Base-by-base conservation (phyloP, 73 alveolate genomes). In the Symbiodinium pilosum region DNA sequence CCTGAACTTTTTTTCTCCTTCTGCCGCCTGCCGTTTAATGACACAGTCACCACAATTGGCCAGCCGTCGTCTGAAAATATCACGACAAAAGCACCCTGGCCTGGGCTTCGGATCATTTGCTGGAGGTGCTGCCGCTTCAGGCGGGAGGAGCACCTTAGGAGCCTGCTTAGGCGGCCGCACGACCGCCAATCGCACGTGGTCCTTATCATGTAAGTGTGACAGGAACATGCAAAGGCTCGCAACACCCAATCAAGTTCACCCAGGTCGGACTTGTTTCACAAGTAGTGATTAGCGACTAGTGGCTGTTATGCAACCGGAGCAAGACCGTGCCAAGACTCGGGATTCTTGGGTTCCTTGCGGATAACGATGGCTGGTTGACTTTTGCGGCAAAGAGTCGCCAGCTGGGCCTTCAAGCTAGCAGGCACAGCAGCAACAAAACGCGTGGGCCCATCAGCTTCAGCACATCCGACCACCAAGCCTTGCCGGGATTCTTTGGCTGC, bases 401-500 rank as follows among this genome's bases (percentile, higher is more conserved):
- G 81, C 38, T 64, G 32, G 39, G 81, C 81, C 81, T 64, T 34
- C 81, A 64, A 56, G 6, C 75, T 34, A 56, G 26, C 36, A 20
- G 75, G 32, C 75, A 20, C 28, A 56, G 21, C 59, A 14, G 59
- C 59, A 14, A 47, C 59, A 47, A 14, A 47, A 9, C 59, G 14
- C 6, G 21, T 47, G 59, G 59, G 6, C 21, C 59, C 59, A 47
- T 6, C 59, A 9, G 59, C 59, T 9, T 9, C 6, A 47, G 59
- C 59, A 47, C n/a, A 47, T 47, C 59, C 6, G 59, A 47, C 14
- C 59, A 47, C 75, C 38, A 26, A 64, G 81, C 81, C 81, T 64
- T 64, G 81, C 30, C 81, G 32, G 81, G 81, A 38, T 64, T 64
- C 81, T 64, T 64, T 20, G 81, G 81, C 81, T 64, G 81, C 32